Conservation (phyloP, 805 yeast species). For the Candida succiphila region DNA sequence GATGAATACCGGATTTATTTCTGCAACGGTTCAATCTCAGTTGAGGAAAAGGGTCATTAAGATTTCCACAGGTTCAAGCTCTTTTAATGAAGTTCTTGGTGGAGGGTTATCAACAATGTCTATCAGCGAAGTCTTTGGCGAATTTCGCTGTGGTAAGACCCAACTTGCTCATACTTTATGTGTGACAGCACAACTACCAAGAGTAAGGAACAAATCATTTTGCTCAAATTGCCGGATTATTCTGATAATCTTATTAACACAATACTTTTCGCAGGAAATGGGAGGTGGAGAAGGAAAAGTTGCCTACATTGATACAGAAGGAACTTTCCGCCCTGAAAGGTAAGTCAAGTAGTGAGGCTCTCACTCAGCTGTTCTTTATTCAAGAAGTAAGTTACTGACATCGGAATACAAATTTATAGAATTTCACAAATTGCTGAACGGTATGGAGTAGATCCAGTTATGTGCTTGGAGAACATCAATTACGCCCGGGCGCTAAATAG, state of each 20-base stretch:
- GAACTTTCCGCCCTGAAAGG: slow-evolving; percentile 69
- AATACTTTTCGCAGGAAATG: slow-evolving; percentile 25
- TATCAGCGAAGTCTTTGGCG: slow-evolving; percentile 73
- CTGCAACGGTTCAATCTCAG: slow-evolving; percentile 62
- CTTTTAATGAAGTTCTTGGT: slow-evolving; percentile 57
- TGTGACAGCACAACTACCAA: slow-evolving; percentile 66
- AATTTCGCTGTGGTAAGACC: slow-evolving; percentile 75
- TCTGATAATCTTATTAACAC: neutral
- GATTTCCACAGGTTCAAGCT: slow-evolving; percentile 64
- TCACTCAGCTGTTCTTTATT: too few relatives aligned
- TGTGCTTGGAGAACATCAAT: slow-evolving; percentile 60
- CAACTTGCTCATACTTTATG: slow-evolving; percentile 73
- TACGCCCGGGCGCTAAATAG: slow-evolving; percentile 72
- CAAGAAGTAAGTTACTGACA: neutral
- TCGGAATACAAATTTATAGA: slow-evolving; percentile 22
- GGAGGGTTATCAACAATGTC: slow-evolving; percentile 75
- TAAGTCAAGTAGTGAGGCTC: too few relatives aligned
- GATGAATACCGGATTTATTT: slow-evolving; percentile 57
- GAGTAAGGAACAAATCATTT: slow-evolving; percentile 14
- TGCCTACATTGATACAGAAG: slow-evolving; percentile 72
- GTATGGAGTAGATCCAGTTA: slow-evolving; percentile 59
- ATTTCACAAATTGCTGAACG: slow-evolving; percentile 55
- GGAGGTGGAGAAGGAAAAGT: slow-evolving; percentile 82
- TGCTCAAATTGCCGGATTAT: neutral
- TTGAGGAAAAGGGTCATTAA: slow-evolving; percentile 53